Evolutionary conservation across 108 stramenopile species (phyloP).

Genomic region (Cylindrotheca fusiformis): DNA sequence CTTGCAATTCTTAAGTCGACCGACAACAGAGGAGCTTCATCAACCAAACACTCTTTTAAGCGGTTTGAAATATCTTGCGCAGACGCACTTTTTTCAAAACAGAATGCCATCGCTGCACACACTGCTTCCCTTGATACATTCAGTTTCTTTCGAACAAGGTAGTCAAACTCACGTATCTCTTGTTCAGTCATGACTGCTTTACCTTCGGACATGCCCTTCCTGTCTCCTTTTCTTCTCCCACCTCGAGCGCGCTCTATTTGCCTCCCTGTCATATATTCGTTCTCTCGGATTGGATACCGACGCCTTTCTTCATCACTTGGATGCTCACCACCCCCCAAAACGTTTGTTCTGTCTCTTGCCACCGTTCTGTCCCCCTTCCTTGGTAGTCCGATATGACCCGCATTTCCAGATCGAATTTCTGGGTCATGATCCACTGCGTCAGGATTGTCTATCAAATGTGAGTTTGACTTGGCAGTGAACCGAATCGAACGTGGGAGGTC

Average conservation of each 20-base stretch:
- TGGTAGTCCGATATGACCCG: conserved; percentile 61
- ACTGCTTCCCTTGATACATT: conserved; percentile 57
- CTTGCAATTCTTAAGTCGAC: conserved; percentile 70
- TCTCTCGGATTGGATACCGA: conserved; percentile 25
- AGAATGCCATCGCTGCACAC: conserved; percentile 85
- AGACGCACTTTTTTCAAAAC: conserved; percentile 73
- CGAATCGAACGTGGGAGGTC: background rate
- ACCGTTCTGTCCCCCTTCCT: conserved; percentile 46
- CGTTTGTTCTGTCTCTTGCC: conserved; percentile 40
- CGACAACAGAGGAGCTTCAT: conserved; percentile 34
- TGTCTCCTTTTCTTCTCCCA: conserved; percentile 11
- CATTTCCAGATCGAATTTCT: conserved; percentile 57
- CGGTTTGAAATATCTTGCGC: conserved; percentile 61
- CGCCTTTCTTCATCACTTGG: conserved; percentile 40
- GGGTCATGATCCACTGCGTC: conserved; percentile 65
- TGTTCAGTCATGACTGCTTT: conserved; percentile 43
- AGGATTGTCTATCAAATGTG: conserved; percentile 49
- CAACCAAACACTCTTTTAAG: conserved; percentile 58
- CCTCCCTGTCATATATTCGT: conserved; percentile 46
- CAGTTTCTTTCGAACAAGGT: conserved; percentile 50
- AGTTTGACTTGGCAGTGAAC: background rate
- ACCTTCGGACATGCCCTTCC: conserved; percentile 25
- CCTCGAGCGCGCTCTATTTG: conserved; percentile 49
- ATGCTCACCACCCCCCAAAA: conserved; percentile 30
- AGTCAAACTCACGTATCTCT: conserved; percentile 52